phyloP scores from a whole-genome alignment of 176 grass and related monocot species.

The Musa acuminata region DNA sequence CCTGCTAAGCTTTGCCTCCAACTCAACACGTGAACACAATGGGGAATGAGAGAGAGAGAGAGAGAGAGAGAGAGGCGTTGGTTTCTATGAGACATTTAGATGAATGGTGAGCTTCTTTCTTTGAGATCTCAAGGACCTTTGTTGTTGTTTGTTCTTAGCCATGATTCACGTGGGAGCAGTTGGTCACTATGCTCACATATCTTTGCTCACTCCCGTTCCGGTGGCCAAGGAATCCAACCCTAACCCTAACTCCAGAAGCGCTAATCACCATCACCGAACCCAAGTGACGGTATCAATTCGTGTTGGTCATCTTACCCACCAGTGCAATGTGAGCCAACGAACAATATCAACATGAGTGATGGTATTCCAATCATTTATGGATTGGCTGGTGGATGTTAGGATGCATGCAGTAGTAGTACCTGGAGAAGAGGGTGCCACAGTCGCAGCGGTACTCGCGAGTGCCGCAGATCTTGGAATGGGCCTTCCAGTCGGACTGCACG shows the following conservation, averaged over 20 bases:
- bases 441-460: conserved; percentile 94
- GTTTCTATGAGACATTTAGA: conserved; percentile 37
- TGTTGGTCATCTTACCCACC: no score
- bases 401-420: conserved; percentile 26
- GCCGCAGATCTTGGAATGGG: conserved; percentile 91
- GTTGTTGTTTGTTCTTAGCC: conserved; percentile 42
- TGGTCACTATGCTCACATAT: background rate
- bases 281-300: no score
- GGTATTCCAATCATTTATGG: background rate
- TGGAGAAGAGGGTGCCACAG: conserved; percentile 94
- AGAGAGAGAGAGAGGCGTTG: conserved; percentile 38
- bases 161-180: conserved; percentile 72
- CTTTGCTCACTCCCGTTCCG: background rate
- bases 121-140: conserved; percentile 30
- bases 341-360: background rate
- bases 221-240: background rate
- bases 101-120: conserved; percentile 22
- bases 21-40: conserved; percentile 64
- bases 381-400: background rate
- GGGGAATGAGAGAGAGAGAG: conserved; percentile 30
- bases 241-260: conserved; percentile 19
- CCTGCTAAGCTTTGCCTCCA: conserved; percentile 21
- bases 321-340: background rate
- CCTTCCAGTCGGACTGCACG: conserved; percentile 97
- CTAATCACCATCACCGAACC: no score